Evolutionary conservation across 768 basidiomycete genomes (phyloP), one percentile per base, ranked within the genome.

Genomic region (Mycena crocata): DNA sequence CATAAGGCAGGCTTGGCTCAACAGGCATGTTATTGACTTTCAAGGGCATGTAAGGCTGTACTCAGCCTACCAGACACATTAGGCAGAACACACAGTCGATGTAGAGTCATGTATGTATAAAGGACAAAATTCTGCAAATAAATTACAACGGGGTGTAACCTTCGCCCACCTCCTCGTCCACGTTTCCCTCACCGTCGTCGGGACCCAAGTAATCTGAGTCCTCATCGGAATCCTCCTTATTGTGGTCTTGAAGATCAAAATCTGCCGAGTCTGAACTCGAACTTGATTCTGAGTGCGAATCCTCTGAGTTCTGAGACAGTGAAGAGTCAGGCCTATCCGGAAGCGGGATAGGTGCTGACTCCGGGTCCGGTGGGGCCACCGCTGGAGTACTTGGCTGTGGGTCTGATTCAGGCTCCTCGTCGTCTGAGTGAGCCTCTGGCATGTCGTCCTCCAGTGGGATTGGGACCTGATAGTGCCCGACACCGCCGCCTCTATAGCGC

Each of bases 401-500:
- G 14, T 23, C 44, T 6, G n/a, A n/a, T n/a, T n/a, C n/a, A n/a
- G n/a, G n/a, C n/a, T n/a, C n/a, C n/a, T 45, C 44, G 44, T 23
- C n/a, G n/a, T 45, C 44, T n/a, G 13, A 7, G 7, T 3, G 3
- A 19, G 3, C 23, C 10, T 8, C 44, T 24, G 44, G 44, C 5
- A 21, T 7, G 14, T 45, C n/a, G 3, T 23, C n/a, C 23, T 45
- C 44, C 21, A 23, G 5, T 9, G 21, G 5, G 17, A 56, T 32
- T 26, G 28, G 39, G 26, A 56, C 39, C 30, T 44, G n/a, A 31
- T 56, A 56, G 21, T 56, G 55, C 3, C 55, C 55, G 15, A 56
- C 30, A 4, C 55, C 55, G 13, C 55, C 55, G 7, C 55, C 55
- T 1, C 26, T 28, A 30, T 56, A 56, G 4, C 55, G 55, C 39